Base-by-base conservation (phyloP, 2,329 filamentous ascomycete genomes). In the Diaporthe nobilis region DNA sequence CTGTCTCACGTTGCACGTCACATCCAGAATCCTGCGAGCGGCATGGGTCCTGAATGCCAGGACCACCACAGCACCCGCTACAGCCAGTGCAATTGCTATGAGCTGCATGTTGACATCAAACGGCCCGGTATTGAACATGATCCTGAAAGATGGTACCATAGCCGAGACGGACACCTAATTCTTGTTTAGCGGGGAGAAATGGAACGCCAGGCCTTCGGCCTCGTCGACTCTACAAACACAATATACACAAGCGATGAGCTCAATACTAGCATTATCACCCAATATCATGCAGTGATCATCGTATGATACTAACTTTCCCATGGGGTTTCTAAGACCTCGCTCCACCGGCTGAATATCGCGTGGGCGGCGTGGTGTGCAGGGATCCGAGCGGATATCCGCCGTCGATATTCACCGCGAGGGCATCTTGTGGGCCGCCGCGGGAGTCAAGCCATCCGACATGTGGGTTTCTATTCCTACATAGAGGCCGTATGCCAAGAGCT, bases 11-110 rank as follows among this genome's bases (percentile, higher is more conserved):
- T 65, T 47, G 60, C 60, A 65, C 15, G 25, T 8, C 15, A 65
- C 28, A 15, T 65, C 60, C 25, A 65, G 39, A 22, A 65, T 65
- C 15, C 60, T 47, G n/a, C 60, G 60, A 65, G 60, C 60, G 12
- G 60, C 60, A 31, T 47, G 60, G 3, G 25, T 65, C 25, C 25
- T 65, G 42, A 47, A 10, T 31, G 60, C 42, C 47, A 65, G 25
- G 17, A 47, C 5, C 3, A 25, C 39, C 39, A 31, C 39, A 28
- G 39, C 15, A 12, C n/a, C 25, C 25, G 60, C 12, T 6, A 65
- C 25, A 47, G 39, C 39, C 8, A 65, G 15, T 31, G 60, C 60
- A 47, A 42, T 20, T 47, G 60, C 60, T 44, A 65, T 44, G 28
- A 65, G 39, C 60, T 65, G 60, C 60, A 31, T 22, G 1, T 13